Conservation (phyloP, 2,329 filamentous ascomycete genomes). For the Sclerotinia borealis region DNA sequence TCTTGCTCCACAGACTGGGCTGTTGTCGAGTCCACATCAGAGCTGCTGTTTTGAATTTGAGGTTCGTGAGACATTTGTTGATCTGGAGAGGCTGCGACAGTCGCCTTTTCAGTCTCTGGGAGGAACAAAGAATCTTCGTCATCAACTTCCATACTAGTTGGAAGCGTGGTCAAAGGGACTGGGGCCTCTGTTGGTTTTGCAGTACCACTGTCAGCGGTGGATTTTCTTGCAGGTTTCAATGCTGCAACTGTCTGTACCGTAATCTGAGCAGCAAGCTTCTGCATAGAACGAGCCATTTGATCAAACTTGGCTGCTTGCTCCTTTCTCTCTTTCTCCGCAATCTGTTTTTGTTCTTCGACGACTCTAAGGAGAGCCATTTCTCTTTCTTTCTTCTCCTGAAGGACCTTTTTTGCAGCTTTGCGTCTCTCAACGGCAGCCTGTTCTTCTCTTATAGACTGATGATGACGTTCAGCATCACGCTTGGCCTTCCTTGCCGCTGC, state of each 20-base stretch:
- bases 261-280: neutral
- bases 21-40: neutral
- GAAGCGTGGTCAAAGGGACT: neutral
- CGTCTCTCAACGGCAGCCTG: neutral
- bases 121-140: conserved; percentile 18
- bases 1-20: neutral
- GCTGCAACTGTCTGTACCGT: neutral
- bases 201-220: neutral
- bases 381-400: conserved; percentile 9
- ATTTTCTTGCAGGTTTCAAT: neutral
- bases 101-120: neutral
- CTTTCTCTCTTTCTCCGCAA: conserved; percentile 1
- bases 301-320: neutral
- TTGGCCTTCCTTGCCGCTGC: conserved; percentile 7
- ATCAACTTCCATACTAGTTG: neutral
- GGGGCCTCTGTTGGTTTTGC: too few species aligned
- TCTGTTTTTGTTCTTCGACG: conserved; percentile 1
- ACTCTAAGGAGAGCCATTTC: conserved; percentile 5
- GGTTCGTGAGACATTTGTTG: too few species aligned
- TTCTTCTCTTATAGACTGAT: neutral
- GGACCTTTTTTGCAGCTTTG: conserved; percentile 10
- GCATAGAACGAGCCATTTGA: neutral
- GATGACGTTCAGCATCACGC: conserved; percentile 13
- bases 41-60: neutral
- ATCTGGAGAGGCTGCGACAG: neutral